Evolutionary conservation across 108 stramenopile genomes (phyloP).

Genomic region (Asterionellopsis glacialis): DNA sequence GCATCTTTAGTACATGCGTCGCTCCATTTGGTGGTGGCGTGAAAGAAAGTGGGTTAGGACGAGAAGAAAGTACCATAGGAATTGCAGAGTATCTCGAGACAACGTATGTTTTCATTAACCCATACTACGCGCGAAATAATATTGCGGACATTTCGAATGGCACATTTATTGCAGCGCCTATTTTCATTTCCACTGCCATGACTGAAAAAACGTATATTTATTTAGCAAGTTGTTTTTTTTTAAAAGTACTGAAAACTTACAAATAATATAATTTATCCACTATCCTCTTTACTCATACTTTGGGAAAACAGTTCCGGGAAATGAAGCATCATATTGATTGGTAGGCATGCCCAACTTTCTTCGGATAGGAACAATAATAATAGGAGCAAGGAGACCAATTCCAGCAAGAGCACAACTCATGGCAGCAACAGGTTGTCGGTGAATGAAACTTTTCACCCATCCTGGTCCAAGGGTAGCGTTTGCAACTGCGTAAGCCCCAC

Average conservation of each 20-base stretch:
- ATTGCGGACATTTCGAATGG: no score
- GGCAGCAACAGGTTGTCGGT: conserved; percentile 79
- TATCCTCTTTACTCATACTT: conserved; percentile 36
- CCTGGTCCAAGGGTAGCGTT: conserved; percentile 70
- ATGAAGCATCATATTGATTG: conserved; percentile 75
- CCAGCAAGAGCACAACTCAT: conserved; percentile 52
- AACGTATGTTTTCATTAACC: conserved; percentile 83
- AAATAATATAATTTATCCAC: no score
- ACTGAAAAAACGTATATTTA: no score
- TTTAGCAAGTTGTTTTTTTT: no score
- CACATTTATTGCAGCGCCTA: no score
- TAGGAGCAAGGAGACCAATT: conserved; percentile 54
- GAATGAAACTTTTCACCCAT: conserved; percentile 73
- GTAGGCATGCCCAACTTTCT: conserved; percentile 74
- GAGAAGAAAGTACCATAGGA: conserved; percentile 89
- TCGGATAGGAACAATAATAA: conserved; percentile 72
- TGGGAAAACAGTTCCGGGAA: conserved; percentile 60
- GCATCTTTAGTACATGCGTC: conserved; percentile 60
- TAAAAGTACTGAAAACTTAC: no score
- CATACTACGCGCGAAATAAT: no score
- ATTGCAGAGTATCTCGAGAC: conserved; percentile 91
- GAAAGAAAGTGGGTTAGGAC: conserved; percentile 96
- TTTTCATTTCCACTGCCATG: no score
- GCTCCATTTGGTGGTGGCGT: conserved; percentile 97
- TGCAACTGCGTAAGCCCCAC: conserved; percentile 52